Conservation (phyloP, 345 rosid species). For the Psidium guajava region DNA sequence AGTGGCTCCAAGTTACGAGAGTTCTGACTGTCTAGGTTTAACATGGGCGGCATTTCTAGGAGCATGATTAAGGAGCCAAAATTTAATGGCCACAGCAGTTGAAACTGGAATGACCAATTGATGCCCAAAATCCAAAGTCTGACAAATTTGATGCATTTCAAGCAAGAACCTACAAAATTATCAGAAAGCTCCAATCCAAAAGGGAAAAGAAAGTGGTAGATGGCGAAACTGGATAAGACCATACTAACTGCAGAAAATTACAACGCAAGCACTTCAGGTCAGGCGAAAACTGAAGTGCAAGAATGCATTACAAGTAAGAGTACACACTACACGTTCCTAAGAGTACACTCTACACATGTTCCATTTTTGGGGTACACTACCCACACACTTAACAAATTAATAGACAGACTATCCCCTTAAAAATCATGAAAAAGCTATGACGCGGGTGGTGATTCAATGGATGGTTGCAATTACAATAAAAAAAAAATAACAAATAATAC, state of each 20-base stretch:
- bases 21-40: not conserved
- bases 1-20: not conserved
- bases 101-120: not conserved
- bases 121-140: not conserved
- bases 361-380: not conserved
- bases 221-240: not conserved
- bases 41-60: not conserved
- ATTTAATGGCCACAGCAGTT: not conserved
- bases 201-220: not conserved
- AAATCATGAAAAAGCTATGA: not conserved
- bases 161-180: not conserved
- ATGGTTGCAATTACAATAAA: conserved; percentile 6
- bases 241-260: not conserved
- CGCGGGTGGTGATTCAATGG: conserved; percentile 6
- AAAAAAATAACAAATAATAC: not conserved
- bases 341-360: not conserved
- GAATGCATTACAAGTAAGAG: not conserved
- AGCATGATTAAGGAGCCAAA: not conserved
- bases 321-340: not conserved
- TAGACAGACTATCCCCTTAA: not conserved
- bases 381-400: not conserved
- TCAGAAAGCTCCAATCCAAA: not conserved
- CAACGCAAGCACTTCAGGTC: not conserved
- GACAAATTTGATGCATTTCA: not conserved
- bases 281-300: not conserved